A percentile compares a stretch with the other conserved stretches of the same genome.
Conservation (phyloP, 1,284 basidiomycete genomes). For the Grifola frondosa region DNA sequence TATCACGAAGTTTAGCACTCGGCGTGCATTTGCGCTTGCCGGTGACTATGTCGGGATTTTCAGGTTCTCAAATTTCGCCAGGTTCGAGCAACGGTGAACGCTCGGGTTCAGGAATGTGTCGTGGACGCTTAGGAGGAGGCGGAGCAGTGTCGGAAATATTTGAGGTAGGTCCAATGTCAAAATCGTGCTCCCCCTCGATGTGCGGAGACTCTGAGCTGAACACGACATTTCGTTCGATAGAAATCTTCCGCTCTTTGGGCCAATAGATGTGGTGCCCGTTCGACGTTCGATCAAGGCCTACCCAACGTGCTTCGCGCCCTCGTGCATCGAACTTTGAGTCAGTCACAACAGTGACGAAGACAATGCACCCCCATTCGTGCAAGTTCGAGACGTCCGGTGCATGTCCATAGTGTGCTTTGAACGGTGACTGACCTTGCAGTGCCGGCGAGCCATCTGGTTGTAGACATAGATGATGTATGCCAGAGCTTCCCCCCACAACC, state of each 20-base stretch:
- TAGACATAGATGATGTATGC: constrained; percentile 36
- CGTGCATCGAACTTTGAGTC: constrained; percentile 22
- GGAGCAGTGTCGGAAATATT: too few relatives aligned
- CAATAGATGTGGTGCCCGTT: constrained; percentile 28
- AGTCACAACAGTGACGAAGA: constrained; percentile 23
- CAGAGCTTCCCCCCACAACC: constrained; percentile 40
- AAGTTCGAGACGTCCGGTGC: constrained; percentile 34
- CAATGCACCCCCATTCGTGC: constrained; percentile 29
- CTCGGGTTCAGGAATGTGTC: neutral
- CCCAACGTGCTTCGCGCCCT: constrained; percentile 15
- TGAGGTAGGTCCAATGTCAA: too few relatives aligned
- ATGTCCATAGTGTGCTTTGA: constrained; percentile 24
- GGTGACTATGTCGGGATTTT: constrained; percentile 1
- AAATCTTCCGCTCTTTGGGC: constrained; percentile 13
- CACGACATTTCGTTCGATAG: constrained; percentile 22
- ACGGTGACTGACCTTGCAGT: constrained; percentile 32
- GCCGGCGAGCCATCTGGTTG: constrained; percentile 34
- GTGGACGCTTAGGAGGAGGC: neutral
- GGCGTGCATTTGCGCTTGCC: constrained; percentile 1
- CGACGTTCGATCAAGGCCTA: constrained; percentile 24
- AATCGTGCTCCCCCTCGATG: too few relatives aligned
- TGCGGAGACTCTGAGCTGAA: too few relatives aligned
- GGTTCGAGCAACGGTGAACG: neutral
- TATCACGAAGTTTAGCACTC: constrained; percentile 1
- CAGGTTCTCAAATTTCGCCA: constrained; percentile 3